Conservation (phyloP, 768 basidiomycete genomes). For the Lactarius akahatsu region DNA sequence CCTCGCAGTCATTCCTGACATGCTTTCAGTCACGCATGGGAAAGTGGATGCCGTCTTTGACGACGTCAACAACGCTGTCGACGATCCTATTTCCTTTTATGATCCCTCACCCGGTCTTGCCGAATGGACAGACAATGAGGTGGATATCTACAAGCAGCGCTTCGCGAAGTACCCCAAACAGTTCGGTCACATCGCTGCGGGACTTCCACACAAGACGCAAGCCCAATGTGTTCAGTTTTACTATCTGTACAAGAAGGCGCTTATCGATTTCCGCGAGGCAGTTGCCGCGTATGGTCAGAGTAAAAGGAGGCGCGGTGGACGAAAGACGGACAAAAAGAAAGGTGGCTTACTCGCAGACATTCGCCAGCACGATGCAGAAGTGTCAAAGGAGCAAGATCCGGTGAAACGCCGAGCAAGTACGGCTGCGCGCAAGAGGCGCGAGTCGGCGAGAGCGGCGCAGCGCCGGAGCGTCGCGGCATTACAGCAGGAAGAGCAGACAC, state of each 20-base stretch:
- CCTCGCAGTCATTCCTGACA: conserved; percentile 86
- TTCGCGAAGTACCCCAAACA: conserved; percentile 90
- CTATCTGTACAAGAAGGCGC: conserved; percentile 89
- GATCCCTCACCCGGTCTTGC: conserved; percentile 68
- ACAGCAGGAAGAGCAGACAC: conserved; percentile 49
- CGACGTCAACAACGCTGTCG: conserved; percentile 81
- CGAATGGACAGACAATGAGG: conserved; percentile 88
- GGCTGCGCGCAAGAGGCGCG: conserved; percentile 15
- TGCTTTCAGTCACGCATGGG: conserved; percentile 70
- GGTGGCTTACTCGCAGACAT: conserved; percentile 83
- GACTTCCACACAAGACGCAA: conserved; percentile 79
- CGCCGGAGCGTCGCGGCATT: conserved; percentile 31
- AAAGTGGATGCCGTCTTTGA: conserved; percentile 66
- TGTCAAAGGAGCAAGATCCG: conserved; percentile 31
- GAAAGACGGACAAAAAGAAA: conserved; percentile 66
- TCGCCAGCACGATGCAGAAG: conserved; percentile 62
- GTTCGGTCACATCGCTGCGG: conserved; percentile 87
- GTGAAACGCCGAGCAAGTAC: conserved; percentile 24
- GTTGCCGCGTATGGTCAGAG: conserved; percentile 65
- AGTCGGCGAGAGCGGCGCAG: conserved; percentile 20
- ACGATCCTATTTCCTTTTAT: conserved; percentile 77
- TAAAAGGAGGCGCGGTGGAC: conserved; percentile 57
- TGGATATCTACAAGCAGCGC: conserved; percentile 70
- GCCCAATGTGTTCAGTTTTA: conserved; percentile 91
- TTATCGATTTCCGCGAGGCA: conserved; percentile 81